These are phyloP conservation scores for Eleusine indica DNA, from an alignment of 176 grass and related monocot genomes.

Conservation along the genomic window DNA sequence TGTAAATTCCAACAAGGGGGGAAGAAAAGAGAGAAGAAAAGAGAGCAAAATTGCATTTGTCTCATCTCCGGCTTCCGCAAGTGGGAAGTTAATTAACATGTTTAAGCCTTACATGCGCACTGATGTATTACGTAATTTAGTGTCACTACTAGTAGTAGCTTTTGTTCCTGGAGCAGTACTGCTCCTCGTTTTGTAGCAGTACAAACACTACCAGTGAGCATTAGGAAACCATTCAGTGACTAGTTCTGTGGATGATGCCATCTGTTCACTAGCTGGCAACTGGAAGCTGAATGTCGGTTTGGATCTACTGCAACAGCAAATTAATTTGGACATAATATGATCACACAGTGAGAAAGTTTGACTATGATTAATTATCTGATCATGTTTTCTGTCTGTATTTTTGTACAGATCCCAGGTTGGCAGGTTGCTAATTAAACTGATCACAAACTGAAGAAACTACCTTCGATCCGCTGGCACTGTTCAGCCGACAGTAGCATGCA, in stretches of 20 bases:
- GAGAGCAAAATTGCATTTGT: slow-evolving; percentile 1
- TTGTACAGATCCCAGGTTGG: neutral
- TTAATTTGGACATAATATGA: neutral
- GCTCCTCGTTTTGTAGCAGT: neutral
- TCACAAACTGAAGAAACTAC: neutral
- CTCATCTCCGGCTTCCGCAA: neutral
- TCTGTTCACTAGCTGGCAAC: neutral
- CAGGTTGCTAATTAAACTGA: neutral
- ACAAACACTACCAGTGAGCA: neutral
- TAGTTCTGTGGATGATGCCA: neutral
- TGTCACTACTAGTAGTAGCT: neutral
- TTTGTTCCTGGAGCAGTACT: neutral
- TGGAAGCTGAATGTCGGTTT: neutral
- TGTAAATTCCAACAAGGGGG: too few relatives aligned
- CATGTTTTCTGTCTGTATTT: neutral
- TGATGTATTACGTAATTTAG: slow-evolving; percentile 25
- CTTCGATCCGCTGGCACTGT: neutral
- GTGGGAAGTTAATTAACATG: neutral
- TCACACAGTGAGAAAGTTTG: neutral
- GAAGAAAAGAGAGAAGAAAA: neutral
- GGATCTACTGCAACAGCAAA: neutral
- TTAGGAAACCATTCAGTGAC: neutral
- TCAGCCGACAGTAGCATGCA: neutral
- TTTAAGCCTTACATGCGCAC: slow-evolving; percentile 19
- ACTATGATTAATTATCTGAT: neutral